Evolutionary conservation across 371 early-diverging fungal species (phyloP), one percentile per base, ranked within the genome.

Genomic region (Rhizopus microsporus): DNA sequence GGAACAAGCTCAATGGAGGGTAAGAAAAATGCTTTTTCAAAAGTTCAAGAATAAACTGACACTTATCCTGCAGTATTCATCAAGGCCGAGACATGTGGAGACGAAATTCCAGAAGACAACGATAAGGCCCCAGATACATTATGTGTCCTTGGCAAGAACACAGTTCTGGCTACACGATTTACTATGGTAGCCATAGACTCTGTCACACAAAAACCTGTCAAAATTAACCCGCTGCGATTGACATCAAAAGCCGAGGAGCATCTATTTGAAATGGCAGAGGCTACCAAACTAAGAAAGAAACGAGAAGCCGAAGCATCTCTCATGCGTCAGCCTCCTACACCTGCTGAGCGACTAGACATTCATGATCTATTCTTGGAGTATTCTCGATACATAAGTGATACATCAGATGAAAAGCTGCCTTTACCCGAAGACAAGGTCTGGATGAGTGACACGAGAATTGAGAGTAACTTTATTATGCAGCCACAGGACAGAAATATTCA

Each of bases 401-500:
- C 59, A n/a, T 35, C 49, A 17, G 65, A 65, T 5, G 60, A 65
- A 34, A 60, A 35, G 30, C 65, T 52, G 17, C 49, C 52, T 5
- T 34, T 65, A 15, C 65, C 89, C 0, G 82, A 80, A 54, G 83
- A 90, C 60, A 74, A 94, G 3, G 91, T 88, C 5, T 95, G 91
- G 92, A 91, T 94, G 86, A 74, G 83, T 16, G 89, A 93, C 57
- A 93, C 96, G 6, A 72, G 65, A 4, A 77, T 91, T 62, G 82
- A 90, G 46, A 86, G 89, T 16, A 81, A 90, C 34, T 78, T 78
- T 46, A 62, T 92, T 33, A 86, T 88, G 88, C 82, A 85, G 54
- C 92, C 93, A 23, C 93, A 92, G 56, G 90, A 94, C 49, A 87
- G 96, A 42, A 97, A 97, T 60, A 87, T 97, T 35, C 94, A 97